phyloP scores from a whole-genome alignment of 163 green algal genomes.

The Prototheca stagnorum region DNA sequence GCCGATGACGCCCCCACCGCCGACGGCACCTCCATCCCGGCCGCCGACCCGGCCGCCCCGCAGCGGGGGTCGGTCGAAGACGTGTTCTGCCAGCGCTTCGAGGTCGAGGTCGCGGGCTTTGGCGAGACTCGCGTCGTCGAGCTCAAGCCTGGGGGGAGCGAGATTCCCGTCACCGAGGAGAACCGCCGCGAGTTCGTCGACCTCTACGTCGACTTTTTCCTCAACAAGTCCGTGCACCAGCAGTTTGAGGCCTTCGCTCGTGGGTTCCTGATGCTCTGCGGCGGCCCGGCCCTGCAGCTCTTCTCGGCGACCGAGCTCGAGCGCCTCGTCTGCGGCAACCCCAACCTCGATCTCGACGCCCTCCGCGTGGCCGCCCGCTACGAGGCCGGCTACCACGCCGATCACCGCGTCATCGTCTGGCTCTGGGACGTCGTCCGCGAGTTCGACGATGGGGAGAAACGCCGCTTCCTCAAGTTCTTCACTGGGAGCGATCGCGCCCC shows the following conservation, averaged over 20 bases:
- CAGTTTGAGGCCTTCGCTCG: constrained; percentile 72
- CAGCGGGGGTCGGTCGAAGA: constrained; percentile 40
- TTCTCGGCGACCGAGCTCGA: constrained; percentile 75
- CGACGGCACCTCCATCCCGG: too few species aligned
- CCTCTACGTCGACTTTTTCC: constrained; percentile 56
- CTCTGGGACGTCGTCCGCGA: constrained; percentile 66
- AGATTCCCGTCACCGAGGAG: constrained; percentile 64
- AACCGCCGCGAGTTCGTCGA: constrained; percentile 77
- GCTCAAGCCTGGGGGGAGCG: constrained; percentile 45
- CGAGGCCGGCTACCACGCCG: constrained; percentile 55
- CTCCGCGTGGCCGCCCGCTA: constrained; percentile 65
- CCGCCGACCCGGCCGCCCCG: too few species aligned
- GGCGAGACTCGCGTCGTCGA: constrained; percentile 20
- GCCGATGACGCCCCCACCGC: background rate
- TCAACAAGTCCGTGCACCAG: constrained; percentile 39
- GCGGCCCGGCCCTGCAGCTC: constrained; percentile 63
- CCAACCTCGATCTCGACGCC: constrained; percentile 74
- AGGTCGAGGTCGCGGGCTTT: constrained; percentile 24
- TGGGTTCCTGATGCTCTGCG: constrained; percentile 73
- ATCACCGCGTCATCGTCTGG: constrained; percentile 53
- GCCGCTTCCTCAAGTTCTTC: constrained; percentile 90
- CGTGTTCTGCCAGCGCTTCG: constrained; percentile 68
- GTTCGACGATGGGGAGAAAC: constrained; percentile 57
- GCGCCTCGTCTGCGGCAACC: constrained; percentile 75
- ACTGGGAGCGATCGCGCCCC: constrained; percentile 70